These are phyloP conservation scores for Saccharomyces kudriavzevii DNA, from an alignment of 805 yeast species.

Conservation along the genomic window DNA sequence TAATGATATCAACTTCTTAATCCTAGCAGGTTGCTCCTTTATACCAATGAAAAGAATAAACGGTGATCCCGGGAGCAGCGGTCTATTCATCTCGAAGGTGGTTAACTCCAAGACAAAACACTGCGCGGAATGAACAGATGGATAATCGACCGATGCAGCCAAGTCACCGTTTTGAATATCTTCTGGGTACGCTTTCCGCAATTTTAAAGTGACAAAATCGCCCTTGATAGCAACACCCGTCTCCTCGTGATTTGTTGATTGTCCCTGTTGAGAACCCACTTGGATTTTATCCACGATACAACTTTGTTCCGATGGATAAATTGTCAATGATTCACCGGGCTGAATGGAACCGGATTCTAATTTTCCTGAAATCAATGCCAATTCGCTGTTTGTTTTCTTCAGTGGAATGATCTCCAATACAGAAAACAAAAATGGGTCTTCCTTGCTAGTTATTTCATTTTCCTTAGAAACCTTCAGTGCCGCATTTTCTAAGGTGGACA, in stretches of 20 bases:
- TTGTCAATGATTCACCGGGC: conserved; percentile 55
- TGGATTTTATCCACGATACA: conserved; percentile 33
- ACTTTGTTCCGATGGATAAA: conserved; percentile 44
- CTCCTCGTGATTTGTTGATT: conserved; percentile 1
- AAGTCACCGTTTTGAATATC: conserved; percentile 62
- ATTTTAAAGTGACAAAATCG: conserved; percentile 43
- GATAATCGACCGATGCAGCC: conserved; percentile 39
- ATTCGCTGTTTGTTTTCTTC: conserved; percentile 34
- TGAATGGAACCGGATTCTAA: conserved; percentile 61
- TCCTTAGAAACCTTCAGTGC: conserved; percentile 13
- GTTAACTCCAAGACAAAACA: conserved; percentile 48
- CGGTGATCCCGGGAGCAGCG: conserved; percentile 73
- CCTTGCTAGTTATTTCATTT: conserved; percentile 20
- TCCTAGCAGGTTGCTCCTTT: conserved; percentile 59
- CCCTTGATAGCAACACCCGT: conserved; percentile 41
- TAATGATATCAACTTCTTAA: conserved; percentile 38
- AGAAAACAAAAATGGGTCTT: conserved; percentile 46
- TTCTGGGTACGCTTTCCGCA: conserved; percentile 31
- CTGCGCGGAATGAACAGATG: conserved; percentile 38
- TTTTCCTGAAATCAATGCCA: conserved; percentile 53
- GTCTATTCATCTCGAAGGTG: conserved; percentile 61
- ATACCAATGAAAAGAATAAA: conserved; percentile 72
- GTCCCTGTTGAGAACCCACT: conserved; percentile 15
- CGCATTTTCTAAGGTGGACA: conserved; percentile 64
- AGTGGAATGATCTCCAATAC: conserved; percentile 54